These are phyloP conservation scores for Pontederia paniculata DNA, from an alignment of 176 grass and related monocot genomes.

Conservation along the genomic window DNA sequence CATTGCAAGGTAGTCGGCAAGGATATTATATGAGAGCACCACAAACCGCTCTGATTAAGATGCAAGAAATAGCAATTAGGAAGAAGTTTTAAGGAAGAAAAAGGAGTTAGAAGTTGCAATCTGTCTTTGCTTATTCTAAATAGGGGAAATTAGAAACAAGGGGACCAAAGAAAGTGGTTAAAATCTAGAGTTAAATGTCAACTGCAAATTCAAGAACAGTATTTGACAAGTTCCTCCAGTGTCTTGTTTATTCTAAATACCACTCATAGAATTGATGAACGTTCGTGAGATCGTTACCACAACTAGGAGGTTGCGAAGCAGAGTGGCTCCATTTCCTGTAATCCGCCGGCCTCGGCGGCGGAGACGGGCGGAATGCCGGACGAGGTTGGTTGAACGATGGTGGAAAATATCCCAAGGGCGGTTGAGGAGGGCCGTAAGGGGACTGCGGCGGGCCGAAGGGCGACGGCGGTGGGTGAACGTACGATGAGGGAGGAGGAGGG, in stretches of 20 bases:
- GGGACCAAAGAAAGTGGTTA: no score
- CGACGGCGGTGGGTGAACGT: not conserved
- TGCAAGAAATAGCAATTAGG: slow-evolving; percentile 21
- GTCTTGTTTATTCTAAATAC: no score
- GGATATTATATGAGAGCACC: slow-evolving; percentile 92
- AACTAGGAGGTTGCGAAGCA: slow-evolving; percentile 27
- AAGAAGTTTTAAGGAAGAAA: not conserved
- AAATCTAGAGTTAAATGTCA: no score
- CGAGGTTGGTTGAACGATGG: slow-evolving; percentile 14
- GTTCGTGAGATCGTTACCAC: slow-evolving; percentile 42
- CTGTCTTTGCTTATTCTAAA: no score
- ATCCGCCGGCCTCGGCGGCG: slow-evolving; percentile 25
- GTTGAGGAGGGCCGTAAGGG: slow-evolving; percentile 8
- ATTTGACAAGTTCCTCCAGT: no score
- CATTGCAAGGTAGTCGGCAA: slow-evolving; percentile 83
- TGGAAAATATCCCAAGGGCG: not conserved
- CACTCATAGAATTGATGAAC: not conserved
- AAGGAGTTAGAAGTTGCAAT: not conserved
- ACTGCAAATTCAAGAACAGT: no score
- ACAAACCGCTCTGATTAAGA: slow-evolving; percentile 60
- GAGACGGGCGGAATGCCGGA: not conserved
- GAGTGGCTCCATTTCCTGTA: slow-evolving; percentile 49
- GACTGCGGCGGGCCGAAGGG: slow-evolving; percentile 1
- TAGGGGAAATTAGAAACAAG: not conserved
- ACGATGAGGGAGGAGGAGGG: not conserved